Percentiles rank a stretch among this genome's conserved stretches.
Evolutionary conservation across 2,329 filamentous ascomycete species (phyloP).

Genomic region (Geosmithia flava): DNA sequence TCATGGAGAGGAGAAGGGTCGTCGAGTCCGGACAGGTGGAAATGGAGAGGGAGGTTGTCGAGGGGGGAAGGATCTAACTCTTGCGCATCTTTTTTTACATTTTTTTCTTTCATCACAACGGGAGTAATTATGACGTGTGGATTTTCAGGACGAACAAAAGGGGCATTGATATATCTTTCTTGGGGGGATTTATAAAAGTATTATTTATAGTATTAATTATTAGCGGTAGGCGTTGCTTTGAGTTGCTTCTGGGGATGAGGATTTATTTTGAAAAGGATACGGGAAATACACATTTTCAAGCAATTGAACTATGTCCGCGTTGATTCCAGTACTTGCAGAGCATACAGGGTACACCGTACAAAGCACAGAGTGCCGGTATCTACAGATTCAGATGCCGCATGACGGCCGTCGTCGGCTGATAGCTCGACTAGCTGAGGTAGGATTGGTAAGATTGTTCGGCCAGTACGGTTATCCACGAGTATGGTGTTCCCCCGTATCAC

Average conservation of each 20-base stretch:
- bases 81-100: too few species aligned
- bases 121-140: not conserved
- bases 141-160: not conserved
- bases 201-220: not conserved
- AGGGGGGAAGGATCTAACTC: conserved; percentile 34
- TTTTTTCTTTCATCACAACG: not conserved
- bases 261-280: not conserved
- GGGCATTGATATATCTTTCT: not conserved
- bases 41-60: conserved; percentile 50
- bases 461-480: too few species aligned
- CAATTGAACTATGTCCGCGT: too few species aligned
- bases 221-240: not conserved
- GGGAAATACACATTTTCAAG: not conserved
- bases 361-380: too few species aligned
- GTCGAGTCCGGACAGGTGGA: conserved; percentile 53
- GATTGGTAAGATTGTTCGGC: too few species aligned
- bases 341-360: too few species aligned
- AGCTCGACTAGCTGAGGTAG: too few species aligned
- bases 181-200: not conserved
- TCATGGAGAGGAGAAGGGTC: conserved; percentile 55
- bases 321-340: too few species aligned
- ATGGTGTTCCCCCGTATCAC: too few species aligned
- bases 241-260: not conserved
- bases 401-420: too few species aligned
- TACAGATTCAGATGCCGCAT: too few species aligned